Evolutionary conservation across 1,284 basidiomycete species (phyloP).

Genomic region (Rhodotorula sp.): DNA sequence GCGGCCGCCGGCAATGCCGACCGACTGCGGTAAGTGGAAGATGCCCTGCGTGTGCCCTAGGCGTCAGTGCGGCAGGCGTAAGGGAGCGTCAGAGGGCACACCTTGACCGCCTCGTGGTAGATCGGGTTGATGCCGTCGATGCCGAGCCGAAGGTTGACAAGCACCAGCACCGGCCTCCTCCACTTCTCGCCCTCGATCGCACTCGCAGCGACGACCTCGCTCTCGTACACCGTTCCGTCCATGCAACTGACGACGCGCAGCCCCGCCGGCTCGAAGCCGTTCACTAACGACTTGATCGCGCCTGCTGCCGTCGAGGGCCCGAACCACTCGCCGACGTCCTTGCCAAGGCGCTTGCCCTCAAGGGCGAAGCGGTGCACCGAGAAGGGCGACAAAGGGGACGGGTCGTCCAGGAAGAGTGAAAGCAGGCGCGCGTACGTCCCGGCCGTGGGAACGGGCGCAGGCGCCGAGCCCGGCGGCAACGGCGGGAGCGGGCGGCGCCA

Average conservation of each 20-base stretch:
- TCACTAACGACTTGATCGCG: slow-evolving; percentile 83
- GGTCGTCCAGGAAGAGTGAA: slow-evolving; percentile 93
- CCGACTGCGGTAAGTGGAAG: slow-evolving; percentile 90
- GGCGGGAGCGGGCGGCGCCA: slow-evolving; percentile 70
- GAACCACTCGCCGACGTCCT: slow-evolving; percentile 96
- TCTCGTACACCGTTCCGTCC: slow-evolving; percentile 81
- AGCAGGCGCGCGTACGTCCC: slow-evolving; percentile 78
- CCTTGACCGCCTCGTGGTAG: slow-evolving; percentile 93
- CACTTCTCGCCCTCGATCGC: slow-evolving; percentile 55
- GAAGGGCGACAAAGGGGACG: slow-evolving; percentile 84
- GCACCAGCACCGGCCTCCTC: slow-evolving; percentile 82
- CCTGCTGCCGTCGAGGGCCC: slow-evolving; percentile 95
- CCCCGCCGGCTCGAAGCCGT: slow-evolving; percentile 76
- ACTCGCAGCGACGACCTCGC: slow-evolving; percentile 74
- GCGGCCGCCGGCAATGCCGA: slow-evolving; percentile 93
- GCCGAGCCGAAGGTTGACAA: slow-evolving; percentile 84
- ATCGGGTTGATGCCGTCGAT: slow-evolving; percentile 91
- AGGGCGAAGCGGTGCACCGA: slow-evolving; percentile 95
- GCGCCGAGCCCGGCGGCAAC: background rate
- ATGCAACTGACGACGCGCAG: slow-evolving; percentile 79
- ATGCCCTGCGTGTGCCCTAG: slow-evolving; percentile 60
- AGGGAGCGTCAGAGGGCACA: slow-evolving; percentile 50
- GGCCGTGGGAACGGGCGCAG: background rate
- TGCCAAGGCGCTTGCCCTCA: slow-evolving; percentile 84
- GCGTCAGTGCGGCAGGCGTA: background rate